Conservation (phyloP, 306 rosid species). For the Corylus heterophylla region DNA sequence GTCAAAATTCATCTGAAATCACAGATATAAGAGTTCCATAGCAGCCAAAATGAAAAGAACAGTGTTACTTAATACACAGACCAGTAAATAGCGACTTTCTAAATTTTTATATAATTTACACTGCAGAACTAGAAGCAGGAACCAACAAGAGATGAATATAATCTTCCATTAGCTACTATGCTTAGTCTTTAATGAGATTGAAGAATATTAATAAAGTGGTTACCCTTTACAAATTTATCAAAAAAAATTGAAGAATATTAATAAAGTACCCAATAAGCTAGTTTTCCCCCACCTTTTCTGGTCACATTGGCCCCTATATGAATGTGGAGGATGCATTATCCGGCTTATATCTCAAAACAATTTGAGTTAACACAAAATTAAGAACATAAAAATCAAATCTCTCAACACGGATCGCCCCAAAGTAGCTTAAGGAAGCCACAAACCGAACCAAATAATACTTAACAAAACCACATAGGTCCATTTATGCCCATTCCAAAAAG, state of each 20-base stretch:
- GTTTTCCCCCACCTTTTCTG: not conserved
- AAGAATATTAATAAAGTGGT: not conserved
- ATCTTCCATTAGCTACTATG: not conserved
- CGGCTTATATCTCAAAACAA: not conserved
- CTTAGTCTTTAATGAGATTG: not conserved
- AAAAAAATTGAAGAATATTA: not conserved
- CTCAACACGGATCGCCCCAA: not conserved
- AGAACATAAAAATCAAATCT: not conserved
- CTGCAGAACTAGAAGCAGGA: not conserved
- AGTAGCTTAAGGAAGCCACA: not conserved
- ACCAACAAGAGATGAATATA: not conserved
- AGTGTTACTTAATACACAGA: not conserved
- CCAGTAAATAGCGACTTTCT: not conserved
- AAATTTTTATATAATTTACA: not conserved
- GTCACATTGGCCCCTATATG: not conserved
- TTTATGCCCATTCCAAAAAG: not conserved
- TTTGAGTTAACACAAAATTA: not conserved
- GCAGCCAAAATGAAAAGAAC: not conserved
- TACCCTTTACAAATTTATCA: no score
- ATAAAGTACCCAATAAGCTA: not conserved
- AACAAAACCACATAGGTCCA: not conserved
- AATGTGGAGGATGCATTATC: not conserved
- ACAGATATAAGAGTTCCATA: not conserved
- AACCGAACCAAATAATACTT: not conserved
- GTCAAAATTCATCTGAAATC: constrained; percentile 80